Evolutionary conservation across 73 alveolate genomes (phyloP).

Genomic region (Symbiodinium pilosum): DNA sequence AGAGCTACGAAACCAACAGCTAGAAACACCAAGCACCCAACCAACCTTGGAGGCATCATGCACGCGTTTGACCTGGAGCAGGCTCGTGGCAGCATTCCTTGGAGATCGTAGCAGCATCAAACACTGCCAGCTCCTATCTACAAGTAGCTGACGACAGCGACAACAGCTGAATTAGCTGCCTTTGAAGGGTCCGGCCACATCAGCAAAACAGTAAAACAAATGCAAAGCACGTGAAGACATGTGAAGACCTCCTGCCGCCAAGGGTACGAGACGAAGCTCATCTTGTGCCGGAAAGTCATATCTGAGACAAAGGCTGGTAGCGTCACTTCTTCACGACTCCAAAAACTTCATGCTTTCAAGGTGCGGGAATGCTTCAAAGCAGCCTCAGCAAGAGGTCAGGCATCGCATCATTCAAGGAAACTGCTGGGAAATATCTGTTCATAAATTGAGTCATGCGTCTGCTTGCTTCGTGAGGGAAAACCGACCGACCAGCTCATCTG

Average conservation of each 20-base stretch:
- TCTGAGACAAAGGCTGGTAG: not conserved
- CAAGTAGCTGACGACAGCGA: not conserved
- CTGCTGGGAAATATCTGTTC: not conserved
- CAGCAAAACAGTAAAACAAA: no score
- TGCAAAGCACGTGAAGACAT: no score
- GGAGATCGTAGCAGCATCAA: no score
- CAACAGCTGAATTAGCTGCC: not conserved
- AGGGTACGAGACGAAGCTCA: slow-evolving; percentile 5
- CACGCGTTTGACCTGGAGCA: slow-evolving; percentile 67
- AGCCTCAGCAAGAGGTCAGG: not conserved
- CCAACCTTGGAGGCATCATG: slow-evolving; percentile 64
- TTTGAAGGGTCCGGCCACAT: not conserved
- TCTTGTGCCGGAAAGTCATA: slow-evolving; percentile 15
- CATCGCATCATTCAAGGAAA: not conserved
- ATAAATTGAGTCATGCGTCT: not conserved
- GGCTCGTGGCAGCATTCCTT: slow-evolving; percentile 82
- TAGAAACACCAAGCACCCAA: not conserved
- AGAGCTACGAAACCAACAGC: not conserved
- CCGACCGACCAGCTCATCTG: slow-evolving; percentile 91
- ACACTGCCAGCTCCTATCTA: no score
- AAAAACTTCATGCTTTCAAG: not conserved
- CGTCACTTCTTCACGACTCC: not conserved
- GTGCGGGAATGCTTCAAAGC: slow-evolving; percentile 68
- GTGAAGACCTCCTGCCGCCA: no score
- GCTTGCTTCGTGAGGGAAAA: slow-evolving; percentile 68